Evolutionary conservation across 805 yeast species (phyloP).

Genomic region (Candida multigemmis): DNA sequence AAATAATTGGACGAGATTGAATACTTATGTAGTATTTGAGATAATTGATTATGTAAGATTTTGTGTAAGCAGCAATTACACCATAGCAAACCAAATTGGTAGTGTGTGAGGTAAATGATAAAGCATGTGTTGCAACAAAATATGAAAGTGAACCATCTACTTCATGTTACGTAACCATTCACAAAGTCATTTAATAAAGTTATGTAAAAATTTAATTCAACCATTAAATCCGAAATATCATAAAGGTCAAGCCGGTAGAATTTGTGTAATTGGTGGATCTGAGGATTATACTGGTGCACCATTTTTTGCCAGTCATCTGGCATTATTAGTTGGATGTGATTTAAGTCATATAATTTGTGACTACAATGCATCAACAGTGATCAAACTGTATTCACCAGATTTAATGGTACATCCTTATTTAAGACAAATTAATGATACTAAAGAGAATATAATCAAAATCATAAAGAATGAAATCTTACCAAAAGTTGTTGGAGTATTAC

Average conservation of each 20-base stretch:
- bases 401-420: slow-evolving; percentile 94
- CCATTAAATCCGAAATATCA: slow-evolving; percentile 65
- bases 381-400: slow-evolving; percentile 85
- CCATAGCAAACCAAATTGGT: no score
- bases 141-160: no score
- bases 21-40: no score
- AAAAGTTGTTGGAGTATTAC: slow-evolving; percentile 45
- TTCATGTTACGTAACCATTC: slow-evolving; percentile 17
- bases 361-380: slow-evolving; percentile 62
- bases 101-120: no score
- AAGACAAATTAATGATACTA: slow-evolving; percentile 35
- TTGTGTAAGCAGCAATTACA: no score
- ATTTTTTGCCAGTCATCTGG: slow-evolving; percentile 77
- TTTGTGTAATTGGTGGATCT: slow-evolving; percentile 88
- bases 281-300: slow-evolving; percentile 98
- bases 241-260: slow-evolving; percentile 88
- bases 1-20: no score
- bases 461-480: slow-evolving; percentile 42
- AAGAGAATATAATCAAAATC: slow-evolving; percentile 17
- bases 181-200: slow-evolving; percentile 35
- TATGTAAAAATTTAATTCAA: slow-evolving; percentile 57
- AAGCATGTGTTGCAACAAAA: no score
- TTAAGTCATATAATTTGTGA: slow-evolving; percentile 89
- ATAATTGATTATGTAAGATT: no score
- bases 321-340: slow-evolving; percentile 81